phyloP scores from a whole-genome alignment of 192 early-diverging fungal species.

The Coemansia sp. region DNA sequence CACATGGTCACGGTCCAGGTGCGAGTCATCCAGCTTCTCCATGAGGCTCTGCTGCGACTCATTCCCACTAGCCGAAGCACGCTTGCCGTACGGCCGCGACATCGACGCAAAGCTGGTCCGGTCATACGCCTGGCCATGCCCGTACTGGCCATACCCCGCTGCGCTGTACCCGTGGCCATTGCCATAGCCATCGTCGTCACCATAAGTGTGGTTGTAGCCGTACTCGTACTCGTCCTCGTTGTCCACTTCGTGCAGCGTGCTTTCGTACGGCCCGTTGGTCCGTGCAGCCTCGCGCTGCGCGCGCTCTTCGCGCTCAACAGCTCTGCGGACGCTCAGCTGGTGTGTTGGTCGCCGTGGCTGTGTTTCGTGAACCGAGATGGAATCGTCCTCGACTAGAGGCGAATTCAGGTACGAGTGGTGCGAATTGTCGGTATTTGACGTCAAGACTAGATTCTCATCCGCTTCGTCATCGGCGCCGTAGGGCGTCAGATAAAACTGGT shows the following conservation, averaged over 20 bases:
- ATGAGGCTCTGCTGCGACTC: conserved; percentile 31
- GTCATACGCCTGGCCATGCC: no score
- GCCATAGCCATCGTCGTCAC: neutral
- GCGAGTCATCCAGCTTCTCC: conserved; percentile 46
- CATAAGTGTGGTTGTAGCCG: conserved; percentile 1
- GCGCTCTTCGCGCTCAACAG: conserved; percentile 29
- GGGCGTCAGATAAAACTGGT: conserved; percentile 31
- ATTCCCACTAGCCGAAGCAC: conserved; percentile 1
- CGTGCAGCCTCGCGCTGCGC: conserved; percentile 14
- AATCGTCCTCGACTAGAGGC: conserved; percentile 42
- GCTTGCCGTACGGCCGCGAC: conserved; percentile 29
- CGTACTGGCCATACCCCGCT: no score
- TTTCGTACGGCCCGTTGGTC: conserved; percentile 22
- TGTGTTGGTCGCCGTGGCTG: conserved; percentile 35
- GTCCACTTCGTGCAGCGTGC: conserved; percentile 23
- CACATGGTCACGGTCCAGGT: conserved; percentile 38
- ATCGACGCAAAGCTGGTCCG: conserved; percentile 21
- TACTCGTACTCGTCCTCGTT: conserved; percentile 19
- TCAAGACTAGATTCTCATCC: conserved; percentile 26
- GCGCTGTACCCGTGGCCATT: no score
- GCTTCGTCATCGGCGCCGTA: conserved; percentile 41
- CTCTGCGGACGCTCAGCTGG: conserved; percentile 39
- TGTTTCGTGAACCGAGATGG: conserved; percentile 28
- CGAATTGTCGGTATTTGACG: conserved; percentile 13
- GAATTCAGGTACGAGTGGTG: conserved; percentile 44